Evolutionary conservation across 345 rosid species (phyloP).

Genomic region (Populus davidiana): DNA sequence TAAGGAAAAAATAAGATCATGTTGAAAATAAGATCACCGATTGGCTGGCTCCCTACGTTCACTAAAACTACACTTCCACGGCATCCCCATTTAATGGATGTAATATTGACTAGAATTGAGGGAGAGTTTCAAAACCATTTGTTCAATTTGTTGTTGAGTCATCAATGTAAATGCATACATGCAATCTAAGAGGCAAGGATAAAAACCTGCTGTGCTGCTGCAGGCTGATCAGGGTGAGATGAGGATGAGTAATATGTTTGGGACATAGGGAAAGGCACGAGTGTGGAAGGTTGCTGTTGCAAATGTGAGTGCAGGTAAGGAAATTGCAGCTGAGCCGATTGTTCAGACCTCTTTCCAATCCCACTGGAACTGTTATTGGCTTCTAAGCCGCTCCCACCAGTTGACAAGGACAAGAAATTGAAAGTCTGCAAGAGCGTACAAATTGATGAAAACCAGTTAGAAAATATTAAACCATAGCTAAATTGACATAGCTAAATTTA

Average conservation of each 20-base stretch:
- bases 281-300: slow-evolving; percentile 38
- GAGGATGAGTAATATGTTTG: slow-evolving; percentile 29
- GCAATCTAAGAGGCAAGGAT: background rate
- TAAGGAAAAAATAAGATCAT: no score
- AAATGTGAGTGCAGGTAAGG: slow-evolving; percentile 33
- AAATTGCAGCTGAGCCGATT: slow-evolving; percentile 32
- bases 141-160: background rate
- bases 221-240: slow-evolving; percentile 39
- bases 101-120: background rate
- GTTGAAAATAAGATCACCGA: background rate
- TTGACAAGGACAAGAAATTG: slow-evolving; percentile 59
- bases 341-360: slow-evolving; percentile 29
- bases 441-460: slow-evolving; percentile 17
- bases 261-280: slow-evolving; percentile 25
- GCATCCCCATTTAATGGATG: background rate
- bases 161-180: background rate
- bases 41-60: background rate
- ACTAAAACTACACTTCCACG: background rate
- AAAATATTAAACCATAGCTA: background rate
- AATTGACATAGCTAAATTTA: slow-evolving; percentile 12
- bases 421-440: slow-evolving; percentile 42
- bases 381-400: slow-evolving; percentile 33
- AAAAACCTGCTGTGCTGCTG: slow-evolving; percentile 59
- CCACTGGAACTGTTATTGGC: slow-evolving; percentile 15
- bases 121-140: background rate